These are phyloP conservation scores for Colletotrichum phormii DNA, from an alignment of 2,329 filamentous ascomycete species.

Conservation along the genomic window DNA sequence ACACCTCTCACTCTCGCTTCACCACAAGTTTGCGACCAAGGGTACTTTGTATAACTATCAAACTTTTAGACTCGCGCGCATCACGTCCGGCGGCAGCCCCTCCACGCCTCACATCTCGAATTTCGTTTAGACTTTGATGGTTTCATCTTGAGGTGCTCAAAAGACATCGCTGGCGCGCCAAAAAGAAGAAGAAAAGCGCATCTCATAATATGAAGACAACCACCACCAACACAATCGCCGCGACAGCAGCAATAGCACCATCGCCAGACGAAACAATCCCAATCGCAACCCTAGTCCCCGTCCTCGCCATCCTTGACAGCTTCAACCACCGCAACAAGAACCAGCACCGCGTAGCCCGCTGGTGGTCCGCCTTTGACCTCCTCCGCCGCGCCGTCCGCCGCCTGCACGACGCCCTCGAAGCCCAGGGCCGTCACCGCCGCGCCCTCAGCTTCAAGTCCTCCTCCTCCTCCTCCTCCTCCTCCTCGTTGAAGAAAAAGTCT, in stretches of 20 bases:
- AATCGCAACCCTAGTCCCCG: conserved; percentile 47
- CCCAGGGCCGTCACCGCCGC: conserved; percentile 20
- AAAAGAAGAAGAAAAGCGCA: background rate
- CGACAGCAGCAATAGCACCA: too few relatives aligned
- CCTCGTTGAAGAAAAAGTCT: background rate
- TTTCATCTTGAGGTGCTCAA: background rate
- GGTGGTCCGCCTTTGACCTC: conserved; percentile 81
- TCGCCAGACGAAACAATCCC: background rate
- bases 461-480: background rate
- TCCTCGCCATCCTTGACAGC: conserved; percentile 72
- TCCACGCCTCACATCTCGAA: background rate
- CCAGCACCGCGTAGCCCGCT: conserved; percentile 84
- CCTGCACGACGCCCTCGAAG: conserved; percentile 56
- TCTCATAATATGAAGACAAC: background rate
- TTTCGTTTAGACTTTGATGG: background rate
- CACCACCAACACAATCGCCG: background rate
- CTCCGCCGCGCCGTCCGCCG: conserved; percentile 75
- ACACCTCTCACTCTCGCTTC: background rate
- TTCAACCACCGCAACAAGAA: conserved; percentile 89
- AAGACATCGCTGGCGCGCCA: background rate
- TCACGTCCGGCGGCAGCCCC: background rate
- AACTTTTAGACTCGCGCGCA: background rate
- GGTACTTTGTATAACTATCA: background rate
- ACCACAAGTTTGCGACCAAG: background rate
- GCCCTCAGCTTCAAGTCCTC: conserved; percentile 21